Percentiles rank a stretch among this genome's conserved stretches.
Conservation (phyloP, 225 moss, liverwort and hornwort species). For the Polytrichum commune region DNA sequence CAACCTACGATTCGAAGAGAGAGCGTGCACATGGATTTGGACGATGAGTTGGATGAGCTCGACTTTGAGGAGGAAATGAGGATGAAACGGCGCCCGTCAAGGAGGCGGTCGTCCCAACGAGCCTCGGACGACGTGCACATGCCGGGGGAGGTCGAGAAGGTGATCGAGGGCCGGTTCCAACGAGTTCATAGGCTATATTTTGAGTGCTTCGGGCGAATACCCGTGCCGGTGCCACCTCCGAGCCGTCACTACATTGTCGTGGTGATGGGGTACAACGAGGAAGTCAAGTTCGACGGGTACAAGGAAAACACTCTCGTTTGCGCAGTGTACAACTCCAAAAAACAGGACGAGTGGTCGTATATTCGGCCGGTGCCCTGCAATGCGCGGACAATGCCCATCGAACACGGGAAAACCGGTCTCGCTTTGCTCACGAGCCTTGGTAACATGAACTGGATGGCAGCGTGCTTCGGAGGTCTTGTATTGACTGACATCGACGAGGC, state of each 20-base stretch:
- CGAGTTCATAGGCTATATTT: conserved; percentile 33
- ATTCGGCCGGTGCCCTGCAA: conserved; percentile 25
- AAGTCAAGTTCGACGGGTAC: conserved; percentile 26
- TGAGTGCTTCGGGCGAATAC: conserved; percentile 28
- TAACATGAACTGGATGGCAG: conserved; percentile 27
- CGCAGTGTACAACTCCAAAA: conserved; percentile 34
- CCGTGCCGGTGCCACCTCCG: conserved; percentile 3
- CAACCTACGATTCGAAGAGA: neutral
- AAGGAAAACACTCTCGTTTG: conserved; percentile 19
- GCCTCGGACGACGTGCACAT: conserved; percentile 8
- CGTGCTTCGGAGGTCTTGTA: conserved; percentile 29
- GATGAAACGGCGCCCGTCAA: neutral
- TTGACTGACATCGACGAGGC: conserved; percentile 16
- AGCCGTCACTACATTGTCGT: conserved; percentile 24
- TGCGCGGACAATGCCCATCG: conserved; percentile 21
- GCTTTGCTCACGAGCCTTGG: conserved; percentile 25
- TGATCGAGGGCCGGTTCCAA: conserved; percentile 34
- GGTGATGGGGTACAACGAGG: conserved; percentile 28
- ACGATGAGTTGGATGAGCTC: conserved; percentile 35
- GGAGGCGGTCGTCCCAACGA: neutral
- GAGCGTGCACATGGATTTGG: conserved; percentile 25
- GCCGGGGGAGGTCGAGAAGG: conserved; percentile 11
- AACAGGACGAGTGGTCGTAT: conserved; percentile 40
- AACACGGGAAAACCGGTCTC: conserved; percentile 24
- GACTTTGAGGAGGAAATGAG: conserved; percentile 6